Evolutionary conservation across 441 rosid species (phyloP).

Genomic region (Corymbia citriodora): DNA sequence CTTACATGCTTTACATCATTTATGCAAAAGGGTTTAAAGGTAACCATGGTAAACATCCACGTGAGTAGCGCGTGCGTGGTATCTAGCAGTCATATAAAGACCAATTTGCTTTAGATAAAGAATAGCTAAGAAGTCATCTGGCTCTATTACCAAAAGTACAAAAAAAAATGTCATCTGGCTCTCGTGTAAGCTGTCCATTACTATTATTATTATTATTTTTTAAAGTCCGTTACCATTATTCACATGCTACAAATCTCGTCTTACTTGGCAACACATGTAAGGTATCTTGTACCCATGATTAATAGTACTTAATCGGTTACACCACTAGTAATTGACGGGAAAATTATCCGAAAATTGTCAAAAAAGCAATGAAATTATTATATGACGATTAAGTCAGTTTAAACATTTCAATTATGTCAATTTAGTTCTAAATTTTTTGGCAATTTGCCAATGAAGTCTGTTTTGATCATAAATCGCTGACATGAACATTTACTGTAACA

Average conservation of each 20-base stretch:
- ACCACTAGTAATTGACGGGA: background rate
- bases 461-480: fast-evolving
- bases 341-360: no score
- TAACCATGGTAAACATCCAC: background rate
- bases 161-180: background rate
- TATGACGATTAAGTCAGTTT: fast-evolving
- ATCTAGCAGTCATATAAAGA: background rate
- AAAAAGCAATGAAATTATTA: fast-evolving
- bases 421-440: no score
- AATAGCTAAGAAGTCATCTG: background rate
- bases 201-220: no score
- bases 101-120: background rate
- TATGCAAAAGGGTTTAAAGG: background rate
- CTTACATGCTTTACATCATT: background rate
- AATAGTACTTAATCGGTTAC: fast-evolving
- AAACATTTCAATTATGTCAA: no score
- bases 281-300: background rate
- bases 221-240: background rate
- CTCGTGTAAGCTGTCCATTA: background rate
- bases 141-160: no score
- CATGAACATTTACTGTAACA: no score
- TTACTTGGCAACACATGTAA: background rate
- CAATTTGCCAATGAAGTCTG: fast-evolving
- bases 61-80: background rate
- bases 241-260: background rate